phyloP scores from a whole-genome alignment of 768 basidiomycete genomes.

The Hebeloma cylindrosporum region DNA sequence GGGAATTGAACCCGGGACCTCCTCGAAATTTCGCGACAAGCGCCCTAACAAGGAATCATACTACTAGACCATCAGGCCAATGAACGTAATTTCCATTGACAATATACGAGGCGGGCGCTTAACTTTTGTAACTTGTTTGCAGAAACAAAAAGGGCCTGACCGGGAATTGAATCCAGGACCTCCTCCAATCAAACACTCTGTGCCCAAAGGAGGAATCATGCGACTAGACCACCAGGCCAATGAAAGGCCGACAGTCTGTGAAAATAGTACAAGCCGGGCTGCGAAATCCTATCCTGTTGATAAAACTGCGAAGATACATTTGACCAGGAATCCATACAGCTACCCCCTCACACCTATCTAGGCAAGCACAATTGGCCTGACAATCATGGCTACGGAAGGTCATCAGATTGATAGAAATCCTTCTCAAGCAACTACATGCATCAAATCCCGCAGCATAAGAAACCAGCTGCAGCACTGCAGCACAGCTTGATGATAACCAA shows the following conservation, averaged over 20 bases:
- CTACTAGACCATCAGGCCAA: conserved; percentile 39
- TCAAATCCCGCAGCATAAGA: too few relatives aligned
- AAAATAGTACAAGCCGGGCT: too few relatives aligned
- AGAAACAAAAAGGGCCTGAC: conserved; percentile 50
- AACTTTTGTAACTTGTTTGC: background rate
- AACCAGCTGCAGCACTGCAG: background rate
- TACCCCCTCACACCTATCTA: too few relatives aligned
- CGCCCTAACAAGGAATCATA: conserved; percentile 42
- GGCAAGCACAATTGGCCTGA: too few relatives aligned
- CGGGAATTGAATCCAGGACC: conserved; percentile 81
- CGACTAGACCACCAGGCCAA: conserved; percentile 59
- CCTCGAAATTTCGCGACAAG: conserved; percentile 53
- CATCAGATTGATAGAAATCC: too few relatives aligned
- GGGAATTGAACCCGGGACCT: conserved; percentile 56
- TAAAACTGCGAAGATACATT: too few relatives aligned
- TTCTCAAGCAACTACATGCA: too few relatives aligned
- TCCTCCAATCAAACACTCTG: conserved; percentile 41
- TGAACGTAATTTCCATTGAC: background rate
- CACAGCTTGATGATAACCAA: background rate
- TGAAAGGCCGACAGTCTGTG: too few relatives aligned
- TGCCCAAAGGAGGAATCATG: conserved; percentile 65
- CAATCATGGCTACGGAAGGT: too few relatives aligned
- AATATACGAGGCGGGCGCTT: background rate
- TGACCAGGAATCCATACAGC: too few relatives aligned
- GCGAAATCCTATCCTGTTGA: too few relatives aligned